Percentiles rank a stretch among this genome's conserved stretches.
These are phyloP conservation scores for Nissolia schottii DNA, from an alignment of 306 rosid genomes.

Conservation along the genomic window DNA sequence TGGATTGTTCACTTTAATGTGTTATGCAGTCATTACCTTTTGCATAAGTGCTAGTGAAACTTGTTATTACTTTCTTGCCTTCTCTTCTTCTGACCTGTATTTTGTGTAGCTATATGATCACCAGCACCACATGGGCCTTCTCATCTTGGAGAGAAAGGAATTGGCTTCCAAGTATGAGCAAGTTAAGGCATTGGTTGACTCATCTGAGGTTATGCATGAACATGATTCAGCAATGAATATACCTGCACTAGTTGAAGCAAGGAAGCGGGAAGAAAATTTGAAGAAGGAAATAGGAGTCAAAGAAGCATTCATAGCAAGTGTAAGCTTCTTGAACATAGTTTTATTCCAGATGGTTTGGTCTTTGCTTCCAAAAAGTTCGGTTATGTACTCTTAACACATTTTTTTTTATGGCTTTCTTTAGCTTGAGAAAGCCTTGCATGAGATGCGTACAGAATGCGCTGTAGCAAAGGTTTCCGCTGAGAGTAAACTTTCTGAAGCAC, in stretches of 20 bases:
- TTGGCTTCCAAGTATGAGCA: slow-evolving; percentile 61
- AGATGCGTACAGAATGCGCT: slow-evolving; percentile 89
- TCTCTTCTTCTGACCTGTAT: slow-evolving; percentile 12
- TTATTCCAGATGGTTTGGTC: neutral
- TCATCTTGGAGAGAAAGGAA: slow-evolving; percentile 79
- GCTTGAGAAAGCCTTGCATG: slow-evolving; percentile 93
- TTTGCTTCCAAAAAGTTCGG: no score
- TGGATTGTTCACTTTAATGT: neutral
- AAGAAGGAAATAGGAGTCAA: slow-evolving; percentile 74
- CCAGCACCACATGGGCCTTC: slow-evolving; percentile 97
- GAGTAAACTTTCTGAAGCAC: slow-evolving; percentile 71
- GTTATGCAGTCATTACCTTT: neutral
- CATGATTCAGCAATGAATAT: slow-evolving; percentile 58
- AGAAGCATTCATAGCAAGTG: slow-evolving; percentile 91
- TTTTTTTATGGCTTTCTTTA: slow-evolving; percentile 28
- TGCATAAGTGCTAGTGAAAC: slow-evolving; percentile 7
- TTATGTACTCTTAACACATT: no score
- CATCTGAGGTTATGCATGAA: slow-evolving; percentile 53
- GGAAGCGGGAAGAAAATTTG: slow-evolving; percentile 74
- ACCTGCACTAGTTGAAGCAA: slow-evolving; percentile 66
- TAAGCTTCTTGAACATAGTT: slow-evolving; percentile 44
- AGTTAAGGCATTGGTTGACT: slow-evolving; percentile 51
- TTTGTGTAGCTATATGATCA: slow-evolving; percentile 70
- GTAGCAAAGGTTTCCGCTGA: slow-evolving; percentile 91
- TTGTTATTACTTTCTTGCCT: neutral